Conservation (phyloP, 805 yeast genomes). For the Sugiyamaella marilandica region DNA sequence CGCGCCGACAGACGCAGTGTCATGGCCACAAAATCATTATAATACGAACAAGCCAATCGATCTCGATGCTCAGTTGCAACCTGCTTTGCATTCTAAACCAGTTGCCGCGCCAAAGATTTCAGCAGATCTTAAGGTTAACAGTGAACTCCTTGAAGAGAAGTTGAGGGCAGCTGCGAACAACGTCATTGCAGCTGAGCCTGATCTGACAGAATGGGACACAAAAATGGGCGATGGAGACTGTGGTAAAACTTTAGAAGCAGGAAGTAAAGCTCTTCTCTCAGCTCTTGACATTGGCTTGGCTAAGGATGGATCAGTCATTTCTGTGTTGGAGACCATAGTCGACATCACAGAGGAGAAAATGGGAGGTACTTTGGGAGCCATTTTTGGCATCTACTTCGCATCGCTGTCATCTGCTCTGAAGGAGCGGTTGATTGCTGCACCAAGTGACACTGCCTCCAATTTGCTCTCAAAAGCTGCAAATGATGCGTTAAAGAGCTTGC, state of each 20-base stretch:
- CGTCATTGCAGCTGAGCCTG: constrained; percentile 63
- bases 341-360: constrained; percentile 76
- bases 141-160: constrained; percentile 29
- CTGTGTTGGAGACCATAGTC: constrained; percentile 61
- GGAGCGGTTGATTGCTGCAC: constrained; percentile 25
- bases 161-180: constrained; percentile 24
- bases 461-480: constrained; percentile 25
- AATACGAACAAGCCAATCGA: constrained; percentile 19
- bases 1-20: constrained; percentile 69
- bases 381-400: constrained; percentile 77
- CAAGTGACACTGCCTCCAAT: constrained; percentile 17
- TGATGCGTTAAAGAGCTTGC: constrained; percentile 64
- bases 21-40: constrained; percentile 56
- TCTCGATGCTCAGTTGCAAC: constrained; percentile 15
- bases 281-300: constrained; percentile 41
- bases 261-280: constrained; percentile 62
- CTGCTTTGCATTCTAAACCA: neutral
- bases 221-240: constrained; percentile 95
- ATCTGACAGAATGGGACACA: constrained; percentile 77
- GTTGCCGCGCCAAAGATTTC: constrained; percentile 8
- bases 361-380: constrained; percentile 96
- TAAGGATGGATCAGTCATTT: constrained; percentile 34
- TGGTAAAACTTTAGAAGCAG: constrained; percentile 81
- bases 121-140: constrained; percentile 19
- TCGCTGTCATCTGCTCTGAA: constrained; percentile 48